phyloP scores from a whole-genome alignment of 495 filamentous ascomycete genomes.

The Staphylotrichum longicolle region DNA sequence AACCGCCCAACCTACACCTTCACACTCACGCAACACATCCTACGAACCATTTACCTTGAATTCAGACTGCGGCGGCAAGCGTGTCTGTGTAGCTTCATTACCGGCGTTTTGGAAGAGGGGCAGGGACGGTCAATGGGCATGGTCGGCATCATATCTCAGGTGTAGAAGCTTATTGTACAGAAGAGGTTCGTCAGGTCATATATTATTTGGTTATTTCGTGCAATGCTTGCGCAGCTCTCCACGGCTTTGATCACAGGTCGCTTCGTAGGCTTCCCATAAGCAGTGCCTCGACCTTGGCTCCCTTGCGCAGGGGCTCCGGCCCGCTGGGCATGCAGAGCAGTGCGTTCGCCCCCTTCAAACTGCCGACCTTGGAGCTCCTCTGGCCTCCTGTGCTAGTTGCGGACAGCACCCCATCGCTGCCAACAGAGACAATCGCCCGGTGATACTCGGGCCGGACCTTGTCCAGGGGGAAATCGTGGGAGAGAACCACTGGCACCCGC shows the following conservation, averaged over 20 bases:
- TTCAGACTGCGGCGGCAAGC: conserved; percentile 26
- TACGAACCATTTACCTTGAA: conserved; percentile 8
- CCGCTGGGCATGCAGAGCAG: conserved; percentile 69
- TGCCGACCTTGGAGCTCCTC: conserved; percentile 84
- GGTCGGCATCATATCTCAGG: conserved; percentile 31
- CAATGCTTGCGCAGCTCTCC: not conserved
- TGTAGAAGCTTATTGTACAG: conserved; percentile 34
- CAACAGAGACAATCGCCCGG: conserved; percentile 65
- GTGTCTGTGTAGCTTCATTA: conserved; percentile 35
- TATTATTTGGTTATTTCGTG: conserved; percentile 23
- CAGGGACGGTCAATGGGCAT: conserved; percentile 30
- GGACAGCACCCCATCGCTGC: conserved; percentile 58
- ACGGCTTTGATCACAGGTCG: conserved; percentile 21
- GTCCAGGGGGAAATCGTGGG: conserved; percentile 71
- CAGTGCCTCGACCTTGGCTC: conserved; percentile 45
- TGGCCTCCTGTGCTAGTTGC: conserved; percentile 87
- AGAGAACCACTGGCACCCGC: conserved; percentile 64
- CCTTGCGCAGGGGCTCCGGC: conserved; percentile 42
- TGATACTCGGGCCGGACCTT: conserved; percentile 81
- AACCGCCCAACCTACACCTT: too few species aligned
- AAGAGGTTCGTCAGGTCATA: conserved; percentile 25
- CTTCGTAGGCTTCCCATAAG: conserved; percentile 42
- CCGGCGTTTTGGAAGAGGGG: conserved; percentile 37
- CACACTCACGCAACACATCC: not conserved
- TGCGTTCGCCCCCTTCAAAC: conserved; percentile 82